Base-by-base conservation (phyloP, 495 filamentous ascomycete species). In the Talaromyces wortmannii region DNA sequence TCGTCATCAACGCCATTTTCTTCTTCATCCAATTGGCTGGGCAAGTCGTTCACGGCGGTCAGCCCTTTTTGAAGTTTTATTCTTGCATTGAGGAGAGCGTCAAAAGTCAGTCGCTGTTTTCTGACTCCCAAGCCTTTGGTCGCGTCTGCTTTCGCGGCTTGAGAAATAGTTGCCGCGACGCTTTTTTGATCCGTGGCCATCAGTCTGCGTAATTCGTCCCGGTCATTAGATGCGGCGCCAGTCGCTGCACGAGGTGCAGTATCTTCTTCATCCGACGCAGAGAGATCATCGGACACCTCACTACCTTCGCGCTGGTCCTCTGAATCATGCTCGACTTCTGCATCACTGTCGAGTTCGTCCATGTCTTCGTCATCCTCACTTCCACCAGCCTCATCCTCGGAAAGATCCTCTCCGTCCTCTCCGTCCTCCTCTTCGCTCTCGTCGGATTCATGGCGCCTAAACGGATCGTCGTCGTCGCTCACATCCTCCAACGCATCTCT, bases 51-150 rank as follows among this genome's bases (percentile, higher is more conserved):
- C 15, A 85, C 79, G 3, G 88, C 85, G 13, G 90, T 79, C 13
- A 98, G 71, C 5, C 88, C 88, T 67, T 97, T 96, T 62, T 98
- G 94, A 7, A 98, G 72, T 55, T 89, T 86, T 61, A 98, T 95
- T 6, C 94, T 84, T 17, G 87, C 79, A 68, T 94, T 91, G 16
- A 98, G 79, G 3, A 97, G 80, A 2, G 86, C 78, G 58, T 97
- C 92, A 64, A 96, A 97, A 10, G 84, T 85, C 50, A 82, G 83
- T 52, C 90, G 81, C 67, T 98, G 94, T 49, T 81, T 72, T 60
- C 89, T 90, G 31, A 97, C 87, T 2, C 92, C 92, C 55, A 74
- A 74, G 18, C 94, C 94, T 74, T 97, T 97, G 10, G 82, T 80
- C 2, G 86, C 80, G 68, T 98, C 94, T 47, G 80, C 81, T 64